A percentile compares a stretch with the other conserved stretches of the same genome.
Evolutionary conservation across 163 green algal species (phyloP).

Genomic region (Prototheca wickerhamii): DNA sequence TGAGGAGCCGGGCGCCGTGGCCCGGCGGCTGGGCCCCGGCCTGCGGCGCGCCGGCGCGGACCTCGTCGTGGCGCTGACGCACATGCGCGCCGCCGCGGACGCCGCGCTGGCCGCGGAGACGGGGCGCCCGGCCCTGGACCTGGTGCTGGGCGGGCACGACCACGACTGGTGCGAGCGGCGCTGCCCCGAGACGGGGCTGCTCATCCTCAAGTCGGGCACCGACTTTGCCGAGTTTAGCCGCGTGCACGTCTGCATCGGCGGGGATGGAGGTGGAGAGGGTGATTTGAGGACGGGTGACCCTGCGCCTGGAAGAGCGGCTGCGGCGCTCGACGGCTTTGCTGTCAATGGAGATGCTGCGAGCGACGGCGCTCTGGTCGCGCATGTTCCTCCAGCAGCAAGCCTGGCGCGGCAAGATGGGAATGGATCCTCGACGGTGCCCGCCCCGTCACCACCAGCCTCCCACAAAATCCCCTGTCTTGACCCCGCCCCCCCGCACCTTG

Average conservation of each 20-base stretch:
- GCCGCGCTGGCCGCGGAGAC: conserved; percentile 34
- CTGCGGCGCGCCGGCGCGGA: conserved; percentile 49
- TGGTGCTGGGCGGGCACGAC: conserved; percentile 70
- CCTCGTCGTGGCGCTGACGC: conserved; percentile 65
- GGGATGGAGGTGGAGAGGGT: background rate
- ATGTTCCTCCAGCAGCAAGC: too few species aligned
- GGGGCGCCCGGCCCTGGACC: conserved; percentile 1
- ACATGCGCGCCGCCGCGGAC: conserved; percentile 75
- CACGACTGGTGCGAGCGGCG: conserved; percentile 48
- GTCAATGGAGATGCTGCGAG: too few species aligned
- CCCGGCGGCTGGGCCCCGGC: conserved; percentile 21
- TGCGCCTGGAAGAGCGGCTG: conserved; percentile 1
- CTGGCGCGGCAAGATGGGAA: too few species aligned
- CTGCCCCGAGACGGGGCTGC: conserved; percentile 33
- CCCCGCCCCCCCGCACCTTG: too few species aligned
- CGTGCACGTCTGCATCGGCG: conserved; percentile 18
- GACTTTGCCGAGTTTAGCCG: conserved; percentile 52
- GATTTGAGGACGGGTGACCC: background rate
- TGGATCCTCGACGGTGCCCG: too few species aligned
- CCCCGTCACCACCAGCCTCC: too few species aligned
- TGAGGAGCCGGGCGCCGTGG: conserved; percentile 54
- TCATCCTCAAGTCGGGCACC: conserved; percentile 58
- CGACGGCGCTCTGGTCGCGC: too few species aligned
- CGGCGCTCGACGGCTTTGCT: background rate
- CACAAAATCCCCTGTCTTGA: too few species aligned